These are phyloP conservation scores for Cucurbita pepo DNA, from an alignment of 306 rosid genomes.

Conservation along the genomic window DNA sequence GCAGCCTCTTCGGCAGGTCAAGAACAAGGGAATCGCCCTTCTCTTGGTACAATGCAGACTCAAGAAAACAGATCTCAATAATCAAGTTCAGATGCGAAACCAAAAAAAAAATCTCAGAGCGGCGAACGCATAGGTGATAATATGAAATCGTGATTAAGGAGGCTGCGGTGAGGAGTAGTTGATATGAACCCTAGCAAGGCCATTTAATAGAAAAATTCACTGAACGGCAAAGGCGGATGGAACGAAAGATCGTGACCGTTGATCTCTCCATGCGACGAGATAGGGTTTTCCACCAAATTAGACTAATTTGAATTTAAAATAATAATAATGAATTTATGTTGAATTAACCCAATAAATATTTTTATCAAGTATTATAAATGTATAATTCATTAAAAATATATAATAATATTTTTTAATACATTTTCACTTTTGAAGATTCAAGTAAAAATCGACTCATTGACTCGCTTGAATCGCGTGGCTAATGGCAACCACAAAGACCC, in stretches of 20 bases:
- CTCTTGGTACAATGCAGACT: constrained; percentile 77
- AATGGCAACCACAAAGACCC: no score
- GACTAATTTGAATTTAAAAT: no score
- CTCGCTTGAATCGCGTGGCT: no score
- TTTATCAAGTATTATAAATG: no score
- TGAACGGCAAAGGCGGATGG: background rate
- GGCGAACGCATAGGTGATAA: background rate
- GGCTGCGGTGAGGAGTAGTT: background rate
- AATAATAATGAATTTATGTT: no score
- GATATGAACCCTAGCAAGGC: background rate
- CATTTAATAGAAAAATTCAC: background rate
- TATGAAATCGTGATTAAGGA: no score
- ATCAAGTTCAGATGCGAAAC: background rate
- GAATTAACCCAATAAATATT: no score
- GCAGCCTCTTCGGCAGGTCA: constrained; percentile 89
- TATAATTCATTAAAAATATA: no score
- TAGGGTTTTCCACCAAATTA: background rate
- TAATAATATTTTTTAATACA: no score
- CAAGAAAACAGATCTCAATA: background rate
- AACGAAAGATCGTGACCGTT: background rate
- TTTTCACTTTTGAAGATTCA: no score
- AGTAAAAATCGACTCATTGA: no score
- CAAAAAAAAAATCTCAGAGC: background rate
- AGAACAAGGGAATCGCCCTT: constrained; percentile 56
- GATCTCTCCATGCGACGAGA: background rate